A percentile compares a stretch with the other conserved stretches of the same genome.
phyloP scores from a whole-genome alignment of 148 eudicot genomes.

The Cornus florida region DNA sequence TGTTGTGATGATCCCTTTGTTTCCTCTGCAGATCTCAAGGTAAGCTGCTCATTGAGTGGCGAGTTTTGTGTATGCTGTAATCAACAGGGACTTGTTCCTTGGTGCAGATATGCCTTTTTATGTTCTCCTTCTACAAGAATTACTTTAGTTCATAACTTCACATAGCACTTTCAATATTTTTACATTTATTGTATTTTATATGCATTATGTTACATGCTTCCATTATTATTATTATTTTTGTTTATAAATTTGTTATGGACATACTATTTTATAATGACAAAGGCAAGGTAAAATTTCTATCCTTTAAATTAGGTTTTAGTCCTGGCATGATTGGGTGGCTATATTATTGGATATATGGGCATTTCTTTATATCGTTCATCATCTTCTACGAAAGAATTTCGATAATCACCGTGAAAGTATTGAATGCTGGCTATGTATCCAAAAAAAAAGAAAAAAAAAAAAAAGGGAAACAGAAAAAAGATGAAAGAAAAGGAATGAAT shows the following conservation, averaged over 20 bases:
- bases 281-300: conserved; percentile 1
- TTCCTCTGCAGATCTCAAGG: conserved; percentile 77
- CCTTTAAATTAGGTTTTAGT: neutral
- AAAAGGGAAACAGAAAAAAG: neutral
- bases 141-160: neutral
- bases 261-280: neutral
- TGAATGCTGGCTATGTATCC: neutral
- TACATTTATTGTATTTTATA: neutral
- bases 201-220: neutral
- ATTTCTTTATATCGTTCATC: neutral
- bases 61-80: conserved; percentile 3
- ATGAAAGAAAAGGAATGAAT: neutral
- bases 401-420: neutral
- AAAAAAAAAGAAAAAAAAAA: neutral
- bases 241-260: neutral
- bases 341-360: neutral
- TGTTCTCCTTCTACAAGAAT: neutral
- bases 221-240: neutral
- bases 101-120: conserved; percentile 10
- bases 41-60: conserved; percentile 30
- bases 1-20: conserved; percentile 13
- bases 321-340: conserved; percentile 4
- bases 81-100: conserved; percentile 12
- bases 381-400: neutral
- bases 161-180: neutral